Evolutionary conservation across 2,329 filamentous ascomycete species (phyloP).

Genomic region (Colletotrichum spinosum): DNA sequence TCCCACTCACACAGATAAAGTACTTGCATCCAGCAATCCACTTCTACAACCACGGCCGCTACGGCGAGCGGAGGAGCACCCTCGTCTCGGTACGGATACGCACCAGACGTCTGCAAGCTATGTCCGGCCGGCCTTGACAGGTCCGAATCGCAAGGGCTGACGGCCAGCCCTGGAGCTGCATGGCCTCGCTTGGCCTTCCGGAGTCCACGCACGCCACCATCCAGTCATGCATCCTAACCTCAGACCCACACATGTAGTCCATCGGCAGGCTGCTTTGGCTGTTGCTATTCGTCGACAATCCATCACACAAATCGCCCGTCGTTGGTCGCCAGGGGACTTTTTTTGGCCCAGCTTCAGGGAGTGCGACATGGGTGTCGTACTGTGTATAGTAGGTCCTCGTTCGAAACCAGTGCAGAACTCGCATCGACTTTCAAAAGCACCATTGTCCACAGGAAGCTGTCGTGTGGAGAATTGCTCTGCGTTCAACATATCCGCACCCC

Average conservation of each 20-base stretch:
- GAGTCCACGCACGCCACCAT: conserved; percentile 29
- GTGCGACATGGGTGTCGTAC: conserved; percentile 31
- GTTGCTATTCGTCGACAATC: conserved; percentile 1
- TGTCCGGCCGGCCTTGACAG: conserved; percentile 21
- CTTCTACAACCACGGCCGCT: conserved; percentile 26
- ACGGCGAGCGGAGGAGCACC: neutral
- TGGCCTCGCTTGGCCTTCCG: conserved; percentile 19
- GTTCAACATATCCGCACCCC: neutral
- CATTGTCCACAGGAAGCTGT: conserved; percentile 8
- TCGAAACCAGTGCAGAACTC: conserved; percentile 25
- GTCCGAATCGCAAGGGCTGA: conserved; percentile 22
- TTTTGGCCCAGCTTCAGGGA: conserved; percentile 11
- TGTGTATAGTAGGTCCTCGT: conserved; percentile 2
- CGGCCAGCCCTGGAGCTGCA: conserved; percentile 21
- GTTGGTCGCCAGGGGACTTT: conserved; percentile 16
- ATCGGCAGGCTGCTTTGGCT: conserved; percentile 1
- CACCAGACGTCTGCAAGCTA: conserved; percentile 26
- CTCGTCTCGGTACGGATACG: conserved; percentile 6
- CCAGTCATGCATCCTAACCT: conserved; percentile 9
- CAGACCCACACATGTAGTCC: conserved; percentile 1
- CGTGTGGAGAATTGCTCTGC: conserved; percentile 29
- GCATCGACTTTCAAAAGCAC: conserved; percentile 27
- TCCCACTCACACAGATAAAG: conserved; percentile 30
- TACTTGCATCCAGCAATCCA: conserved; percentile 26
- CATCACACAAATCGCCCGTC: conserved; percentile 3